A percentile compares a stretch with the other conserved stretches of the same genome.
Evolutionary conservation across 2,329 filamentous ascomycete genomes (phyloP).

Genomic region (Aureobasidium sp.): DNA sequence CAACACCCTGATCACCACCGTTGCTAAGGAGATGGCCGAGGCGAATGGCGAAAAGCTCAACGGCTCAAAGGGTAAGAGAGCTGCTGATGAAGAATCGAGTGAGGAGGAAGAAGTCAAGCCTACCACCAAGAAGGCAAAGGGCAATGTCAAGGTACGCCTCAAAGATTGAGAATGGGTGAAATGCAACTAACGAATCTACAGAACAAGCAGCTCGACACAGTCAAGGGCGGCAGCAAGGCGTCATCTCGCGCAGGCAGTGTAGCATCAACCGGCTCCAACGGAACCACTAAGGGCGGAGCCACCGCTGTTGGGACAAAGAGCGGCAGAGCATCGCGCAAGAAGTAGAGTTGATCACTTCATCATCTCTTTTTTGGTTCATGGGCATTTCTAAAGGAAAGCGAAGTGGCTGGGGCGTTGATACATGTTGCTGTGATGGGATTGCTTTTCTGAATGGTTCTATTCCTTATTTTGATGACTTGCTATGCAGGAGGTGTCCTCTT

Average conservation of each 20-base stretch:
- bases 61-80: constrained; percentile 61
- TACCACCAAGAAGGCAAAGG: constrained; percentile 93
- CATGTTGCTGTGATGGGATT: neutral
- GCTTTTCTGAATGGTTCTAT: constrained; percentile 1
- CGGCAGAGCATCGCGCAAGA: constrained; percentile 10
- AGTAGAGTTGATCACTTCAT: constrained; percentile 5
- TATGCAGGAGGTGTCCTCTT: neutral
- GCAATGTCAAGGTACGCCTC: constrained; percentile 65
- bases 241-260: constrained; percentile 86
- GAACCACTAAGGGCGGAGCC: constrained; percentile 31
- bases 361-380: neutral
- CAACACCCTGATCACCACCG: constrained; percentile 86
- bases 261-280: constrained; percentile 59
- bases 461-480: constrained; percentile 4
- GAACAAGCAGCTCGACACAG: constrained; percentile 88
- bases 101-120: constrained; percentile 69
- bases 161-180: neutral
- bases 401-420: neutral
- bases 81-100: constrained; percentile 74
- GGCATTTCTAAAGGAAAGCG: constrained; percentile 1
- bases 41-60: constrained; percentile 40
- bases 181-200: constrained; percentile 32
- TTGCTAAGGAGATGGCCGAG: constrained; percentile 86
- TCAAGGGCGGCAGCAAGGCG: constrained; percentile 69
- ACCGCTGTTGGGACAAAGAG: constrained; percentile 7